Evolutionary conservation across 1,139 yeast genomes (phyloP).

Genomic region (Lizanozyma gosingica): DNA sequence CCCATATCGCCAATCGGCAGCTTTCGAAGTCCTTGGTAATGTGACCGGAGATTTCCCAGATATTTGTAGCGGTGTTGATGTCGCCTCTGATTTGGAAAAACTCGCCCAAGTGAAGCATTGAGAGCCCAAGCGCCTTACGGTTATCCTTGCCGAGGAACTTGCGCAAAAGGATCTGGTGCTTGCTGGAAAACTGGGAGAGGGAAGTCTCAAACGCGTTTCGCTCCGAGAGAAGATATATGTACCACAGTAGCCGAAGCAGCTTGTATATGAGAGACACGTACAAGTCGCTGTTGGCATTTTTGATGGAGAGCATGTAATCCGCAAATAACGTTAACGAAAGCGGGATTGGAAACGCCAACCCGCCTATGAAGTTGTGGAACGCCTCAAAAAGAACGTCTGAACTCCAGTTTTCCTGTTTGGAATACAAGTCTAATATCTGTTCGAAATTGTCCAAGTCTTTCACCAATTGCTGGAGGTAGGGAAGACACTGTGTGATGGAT

Average conservation of each 20-base stretch:
- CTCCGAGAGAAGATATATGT: neutral
- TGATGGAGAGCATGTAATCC: neutral
- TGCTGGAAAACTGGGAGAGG: neutral
- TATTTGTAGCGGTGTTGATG: slow-evolving; percentile 10
- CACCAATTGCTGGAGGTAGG: slow-evolving; percentile 2
- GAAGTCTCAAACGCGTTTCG: neutral
- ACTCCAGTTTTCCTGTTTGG: slow-evolving; percentile 1
- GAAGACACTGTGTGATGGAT: neutral
- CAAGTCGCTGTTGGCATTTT: neutral
- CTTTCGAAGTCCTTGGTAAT: slow-evolving; percentile 10
- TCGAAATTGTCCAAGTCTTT: slow-evolving; percentile 3
- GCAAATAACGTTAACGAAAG: neutral
- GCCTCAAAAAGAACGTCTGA: neutral
- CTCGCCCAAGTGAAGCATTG: slow-evolving; percentile 9
- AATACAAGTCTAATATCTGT: slow-evolving; percentile 3
- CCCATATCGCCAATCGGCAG: slow-evolving; percentile 14
- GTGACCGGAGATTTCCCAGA: slow-evolving; percentile 14
- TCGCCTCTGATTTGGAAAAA: slow-evolving; percentile 11
- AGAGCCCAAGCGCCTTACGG: neutral
- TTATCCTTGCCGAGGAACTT: neutral
- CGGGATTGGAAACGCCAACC: neutral
- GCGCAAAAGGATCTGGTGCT: neutral
- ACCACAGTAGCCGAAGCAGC: neutral
- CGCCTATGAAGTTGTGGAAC: slow-evolving; percentile 1
- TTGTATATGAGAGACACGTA: neutral